Percentiles rank a stretch among this genome's conserved stretches.
Conservation (phyloP, 1,139 yeast species). For the Magnusiomyces ingens region DNA sequence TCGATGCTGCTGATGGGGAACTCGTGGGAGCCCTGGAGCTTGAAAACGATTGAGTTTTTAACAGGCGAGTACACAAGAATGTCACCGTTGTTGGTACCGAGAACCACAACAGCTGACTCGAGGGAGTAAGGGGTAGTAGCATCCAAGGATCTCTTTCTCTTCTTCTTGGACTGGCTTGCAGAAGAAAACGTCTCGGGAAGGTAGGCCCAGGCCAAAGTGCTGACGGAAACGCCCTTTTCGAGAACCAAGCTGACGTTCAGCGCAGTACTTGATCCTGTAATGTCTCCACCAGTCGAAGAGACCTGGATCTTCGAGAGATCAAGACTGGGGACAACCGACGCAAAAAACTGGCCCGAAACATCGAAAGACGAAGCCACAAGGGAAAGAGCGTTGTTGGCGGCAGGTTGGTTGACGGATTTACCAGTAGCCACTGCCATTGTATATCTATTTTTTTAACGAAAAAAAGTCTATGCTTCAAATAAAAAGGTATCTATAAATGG, state of each 20-base stretch:
- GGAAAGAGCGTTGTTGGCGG: conserved; percentile 13
- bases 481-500: too few species aligned
- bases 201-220: conserved; percentile 52
- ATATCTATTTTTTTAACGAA: too few species aligned
- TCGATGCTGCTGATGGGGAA: conserved; percentile 49
- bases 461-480: too few species aligned
- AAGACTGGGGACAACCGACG: conserved; percentile 61
- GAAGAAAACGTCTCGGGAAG: conserved; percentile 18
- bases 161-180: conserved; percentile 27
- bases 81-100: conserved; percentile 63
- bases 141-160: conserved; percentile 25
- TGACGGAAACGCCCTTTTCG: conserved; percentile 49
- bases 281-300: not conserved
- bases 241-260: conserved; percentile 33
- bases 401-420: not conserved
- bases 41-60: conserved; percentile 48
- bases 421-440: too few species aligned
- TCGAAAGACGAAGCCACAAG: conserved; percentile 40
- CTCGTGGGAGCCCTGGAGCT: conserved; percentile 46
- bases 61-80: conserved; percentile 63
- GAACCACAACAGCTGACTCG: conserved; percentile 40
- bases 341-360: conserved; percentile 52
- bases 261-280: conserved; percentile 14
- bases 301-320: conserved; percentile 71
- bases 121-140: conserved; percentile 5